These are phyloP conservation scores for Tausonia pullulans DNA, from an alignment of 1,284 basidiomycete species.

Conservation along the genomic window DNA sequence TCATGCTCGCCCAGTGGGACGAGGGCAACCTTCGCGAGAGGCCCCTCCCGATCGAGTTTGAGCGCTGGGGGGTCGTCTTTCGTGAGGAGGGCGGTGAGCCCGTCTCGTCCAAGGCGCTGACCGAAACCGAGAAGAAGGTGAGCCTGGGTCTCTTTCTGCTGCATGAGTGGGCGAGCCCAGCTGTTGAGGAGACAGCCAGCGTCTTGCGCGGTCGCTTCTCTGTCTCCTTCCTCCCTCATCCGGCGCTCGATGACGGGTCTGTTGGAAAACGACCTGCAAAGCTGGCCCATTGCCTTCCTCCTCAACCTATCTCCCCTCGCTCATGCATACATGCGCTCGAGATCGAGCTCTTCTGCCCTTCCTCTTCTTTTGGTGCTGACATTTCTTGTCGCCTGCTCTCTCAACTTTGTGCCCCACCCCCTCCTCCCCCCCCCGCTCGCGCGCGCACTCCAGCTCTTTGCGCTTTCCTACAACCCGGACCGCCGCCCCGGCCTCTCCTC, in stretches of 20 bases:
- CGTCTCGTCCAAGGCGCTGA: conserved; percentile 62
- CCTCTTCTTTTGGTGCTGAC: neutral
- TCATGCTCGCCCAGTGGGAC: conserved; percentile 70
- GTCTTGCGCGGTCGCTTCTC: neutral
- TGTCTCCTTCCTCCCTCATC: neutral
- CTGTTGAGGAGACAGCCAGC: too few species aligned
- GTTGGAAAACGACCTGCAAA: neutral
- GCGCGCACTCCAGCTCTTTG: conserved; percentile 5
- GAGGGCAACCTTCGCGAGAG: conserved; percentile 57
- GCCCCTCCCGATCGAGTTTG: conserved; percentile 69
- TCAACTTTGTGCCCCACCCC: too few species aligned
- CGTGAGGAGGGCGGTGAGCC: conserved; percentile 61
- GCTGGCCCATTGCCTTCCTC: neutral
- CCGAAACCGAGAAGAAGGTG: conserved; percentile 80
- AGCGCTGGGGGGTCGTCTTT: conserved; percentile 73
- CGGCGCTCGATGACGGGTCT: neutral
- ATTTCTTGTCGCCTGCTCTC: neutral
- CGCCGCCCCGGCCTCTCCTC: conserved; percentile 6
- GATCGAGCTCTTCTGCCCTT: conserved; percentile 16
- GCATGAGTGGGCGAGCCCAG: neutral
- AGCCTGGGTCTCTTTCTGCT: conserved; percentile 20
- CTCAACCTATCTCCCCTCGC: conserved; percentile 26
- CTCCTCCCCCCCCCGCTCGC: too few species aligned
- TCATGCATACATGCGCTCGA: conserved; percentile 23
- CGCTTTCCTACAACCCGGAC: conserved; percentile 15